Conservation (phyloP, 306 rosid genomes). For the Trifolium dubium region DNA sequence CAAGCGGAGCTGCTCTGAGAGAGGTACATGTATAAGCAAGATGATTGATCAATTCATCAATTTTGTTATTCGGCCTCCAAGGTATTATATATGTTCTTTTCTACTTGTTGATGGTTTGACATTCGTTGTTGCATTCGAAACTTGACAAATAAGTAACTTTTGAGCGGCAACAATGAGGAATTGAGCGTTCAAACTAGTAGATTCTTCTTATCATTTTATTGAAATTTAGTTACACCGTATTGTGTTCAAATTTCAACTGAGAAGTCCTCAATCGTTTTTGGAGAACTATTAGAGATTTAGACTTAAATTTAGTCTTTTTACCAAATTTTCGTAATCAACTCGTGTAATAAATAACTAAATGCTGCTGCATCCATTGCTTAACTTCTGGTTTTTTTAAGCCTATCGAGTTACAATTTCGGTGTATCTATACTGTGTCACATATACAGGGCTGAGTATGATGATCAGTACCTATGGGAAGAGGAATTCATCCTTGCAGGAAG, state of each 20-base stretch:
- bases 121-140: slow-evolving; percentile 33
- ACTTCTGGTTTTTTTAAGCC: neutral
- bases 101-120: slow-evolving; percentile 10
- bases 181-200: slow-evolving; percentile 29
- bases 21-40: slow-evolving; percentile 46
- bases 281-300: neutral
- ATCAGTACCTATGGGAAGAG: slow-evolving; percentile 92
- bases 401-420: slow-evolving; percentile 21
- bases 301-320: neutral
- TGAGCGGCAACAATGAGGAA: neutral
- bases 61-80: slow-evolving; percentile 97
- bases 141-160: slow-evolving; percentile 3
- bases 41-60: slow-evolving; percentile 97
- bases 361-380: too few species aligned
- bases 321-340: too few species aligned
- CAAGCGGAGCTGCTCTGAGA: slow-evolving; percentile 60
- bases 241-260: neutral
- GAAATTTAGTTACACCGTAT: neutral
- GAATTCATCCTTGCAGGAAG: slow-evolving; percentile 86
- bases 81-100: slow-evolving; percentile 50
- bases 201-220: slow-evolving; percentile 35
- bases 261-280: neutral
- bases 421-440: slow-evolving; percentile 39
- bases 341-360: too few species aligned
- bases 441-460: slow-evolving; percentile 90